phyloP scores from a whole-genome alignment of 2,329 filamentous ascomycete species.

The Iodosphaeria phyllophila region DNA sequence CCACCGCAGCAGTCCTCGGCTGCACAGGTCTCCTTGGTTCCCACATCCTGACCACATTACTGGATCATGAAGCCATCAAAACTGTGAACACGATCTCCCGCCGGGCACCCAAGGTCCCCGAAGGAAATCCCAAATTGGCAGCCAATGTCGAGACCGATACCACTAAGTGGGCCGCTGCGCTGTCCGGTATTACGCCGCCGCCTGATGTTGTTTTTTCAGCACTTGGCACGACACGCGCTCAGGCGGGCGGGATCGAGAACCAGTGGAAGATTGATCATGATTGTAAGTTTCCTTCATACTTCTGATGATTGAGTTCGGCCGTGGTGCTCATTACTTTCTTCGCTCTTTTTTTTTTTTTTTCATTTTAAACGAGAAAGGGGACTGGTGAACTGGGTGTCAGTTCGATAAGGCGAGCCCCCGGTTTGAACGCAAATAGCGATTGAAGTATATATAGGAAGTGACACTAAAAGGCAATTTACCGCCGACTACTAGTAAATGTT shows the following conservation, averaged over 20 bases:
- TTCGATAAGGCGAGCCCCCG: too few species aligned
- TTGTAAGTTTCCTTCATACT: constrained; percentile 14
- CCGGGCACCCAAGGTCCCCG: constrained; percentile 32
- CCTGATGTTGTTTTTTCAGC: constrained; percentile 55
- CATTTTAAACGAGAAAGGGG: too few species aligned
- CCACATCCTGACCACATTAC: constrained; percentile 51
- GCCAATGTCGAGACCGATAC: constrained; percentile 51
- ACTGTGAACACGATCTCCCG: constrained; percentile 47
- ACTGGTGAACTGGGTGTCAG: too few species aligned
- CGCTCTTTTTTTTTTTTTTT: too few species aligned
- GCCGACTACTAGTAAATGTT: constrained; percentile 38
- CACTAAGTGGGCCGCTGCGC: constrained; percentile 43
- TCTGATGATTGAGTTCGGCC: too few species aligned
- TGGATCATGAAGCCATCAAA: constrained; percentile 31
- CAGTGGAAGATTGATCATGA: constrained; percentile 84
- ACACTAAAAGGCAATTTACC: constrained; percentile 1
- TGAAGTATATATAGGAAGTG: not conserved
- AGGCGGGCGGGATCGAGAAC: constrained; percentile 56
- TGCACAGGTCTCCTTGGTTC: constrained; percentile 53
- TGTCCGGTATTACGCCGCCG: constrained; percentile 32
- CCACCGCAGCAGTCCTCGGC: constrained; percentile 37
- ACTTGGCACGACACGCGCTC: constrained; percentile 61
- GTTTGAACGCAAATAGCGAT: not conserved
- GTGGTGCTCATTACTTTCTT: too few species aligned
- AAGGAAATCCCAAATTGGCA: constrained; percentile 38